Evolutionary conservation across 2,329 filamentous ascomycete genomes (phyloP).

Genomic region (Sarocladium strictum): DNA sequence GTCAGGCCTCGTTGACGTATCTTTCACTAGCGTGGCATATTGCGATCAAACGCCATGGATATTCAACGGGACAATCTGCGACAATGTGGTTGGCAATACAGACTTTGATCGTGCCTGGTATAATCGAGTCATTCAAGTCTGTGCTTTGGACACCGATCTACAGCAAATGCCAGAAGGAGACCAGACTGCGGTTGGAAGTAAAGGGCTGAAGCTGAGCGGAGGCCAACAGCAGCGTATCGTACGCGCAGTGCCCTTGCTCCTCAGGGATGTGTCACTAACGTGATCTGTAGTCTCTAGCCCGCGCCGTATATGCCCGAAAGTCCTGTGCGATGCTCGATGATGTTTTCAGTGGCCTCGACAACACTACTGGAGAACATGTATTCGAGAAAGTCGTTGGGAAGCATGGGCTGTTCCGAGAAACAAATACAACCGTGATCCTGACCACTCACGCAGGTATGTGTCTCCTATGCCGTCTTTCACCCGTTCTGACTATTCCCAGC

Average conservation of each 20-base stretch:
- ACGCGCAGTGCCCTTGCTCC: constrained; percentile 10
- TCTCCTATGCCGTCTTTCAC: background rate
- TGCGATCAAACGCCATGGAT: constrained; percentile 27
- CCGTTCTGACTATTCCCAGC: constrained; percentile 13
- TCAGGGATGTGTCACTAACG: background rate
- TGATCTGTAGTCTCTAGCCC: constrained; percentile 23
- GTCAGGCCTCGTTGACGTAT: constrained; percentile 17
- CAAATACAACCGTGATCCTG: constrained; percentile 23
- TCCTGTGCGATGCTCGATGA: constrained; percentile 31
- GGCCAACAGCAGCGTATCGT: constrained; percentile 29
- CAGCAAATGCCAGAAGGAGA: constrained; percentile 17
- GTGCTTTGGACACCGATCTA: constrained; percentile 26
- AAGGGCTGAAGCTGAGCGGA: constrained; percentile 27
- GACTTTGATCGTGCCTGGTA: constrained; percentile 24
- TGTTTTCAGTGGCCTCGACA: constrained; percentile 33
- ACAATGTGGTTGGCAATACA: constrained; percentile 29
- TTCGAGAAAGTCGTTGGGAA: constrained; percentile 32
- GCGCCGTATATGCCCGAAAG: constrained; percentile 26
- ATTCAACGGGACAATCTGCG: constrained; percentile 26
- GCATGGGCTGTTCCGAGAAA: constrained; percentile 26
- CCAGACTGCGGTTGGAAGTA: constrained; percentile 23
- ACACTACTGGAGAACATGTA: constrained; percentile 33
- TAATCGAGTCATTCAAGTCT: constrained; percentile 24
- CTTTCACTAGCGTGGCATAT: constrained; percentile 20
- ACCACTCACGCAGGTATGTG: constrained; percentile 27